These are phyloP conservation scores for Casuarina glauca DNA, from an alignment of 306 rosid species.

Conservation along the genomic window DNA sequence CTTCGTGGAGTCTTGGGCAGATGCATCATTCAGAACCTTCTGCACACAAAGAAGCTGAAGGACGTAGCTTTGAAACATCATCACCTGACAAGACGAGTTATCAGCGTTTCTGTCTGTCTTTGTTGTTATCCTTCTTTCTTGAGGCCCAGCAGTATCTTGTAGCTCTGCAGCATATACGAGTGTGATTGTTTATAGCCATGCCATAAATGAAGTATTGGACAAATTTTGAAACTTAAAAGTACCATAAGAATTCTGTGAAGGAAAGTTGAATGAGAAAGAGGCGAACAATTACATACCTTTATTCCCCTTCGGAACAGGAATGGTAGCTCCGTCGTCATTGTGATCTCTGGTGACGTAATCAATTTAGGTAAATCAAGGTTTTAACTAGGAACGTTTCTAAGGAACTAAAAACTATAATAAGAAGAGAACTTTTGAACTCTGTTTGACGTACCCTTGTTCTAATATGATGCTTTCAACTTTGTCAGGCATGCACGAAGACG, in stretches of 20 bases:
- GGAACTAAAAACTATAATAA: conserved; percentile 20
- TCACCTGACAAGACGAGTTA: conserved; percentile 53
- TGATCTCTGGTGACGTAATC: conserved; percentile 46
- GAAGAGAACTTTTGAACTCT: conserved; percentile 3
- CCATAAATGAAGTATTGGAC: background rate
- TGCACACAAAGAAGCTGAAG: conserved; percentile 75
- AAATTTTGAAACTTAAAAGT: background rate
- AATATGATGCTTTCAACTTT: conserved; percentile 31
- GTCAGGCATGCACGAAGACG: conserved; percentile 34
- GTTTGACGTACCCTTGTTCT: conserved; percentile 47
- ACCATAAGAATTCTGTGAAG: conserved; percentile 2
- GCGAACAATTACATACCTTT: conserved; percentile 43
- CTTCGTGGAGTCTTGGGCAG: conserved; percentile 34
- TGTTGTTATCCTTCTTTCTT: conserved; percentile 36
- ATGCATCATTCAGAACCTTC: conserved; percentile 56
- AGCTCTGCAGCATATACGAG: conserved; percentile 36
- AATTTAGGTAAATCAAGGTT: conserved; percentile 13
- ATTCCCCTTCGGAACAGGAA: conserved; percentile 35
- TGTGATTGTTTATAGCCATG: background rate
- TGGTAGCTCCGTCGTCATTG: conserved; percentile 35
- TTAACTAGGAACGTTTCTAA: background rate
- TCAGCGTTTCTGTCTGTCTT: conserved; percentile 34
- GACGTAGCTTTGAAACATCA: conserved; percentile 63
- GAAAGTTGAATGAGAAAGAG: background rate
- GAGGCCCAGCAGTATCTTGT: conserved; percentile 28